phyloP scores from a whole-genome alignment of 805 yeast species.

The Pichia phayaonensis region DNA sequence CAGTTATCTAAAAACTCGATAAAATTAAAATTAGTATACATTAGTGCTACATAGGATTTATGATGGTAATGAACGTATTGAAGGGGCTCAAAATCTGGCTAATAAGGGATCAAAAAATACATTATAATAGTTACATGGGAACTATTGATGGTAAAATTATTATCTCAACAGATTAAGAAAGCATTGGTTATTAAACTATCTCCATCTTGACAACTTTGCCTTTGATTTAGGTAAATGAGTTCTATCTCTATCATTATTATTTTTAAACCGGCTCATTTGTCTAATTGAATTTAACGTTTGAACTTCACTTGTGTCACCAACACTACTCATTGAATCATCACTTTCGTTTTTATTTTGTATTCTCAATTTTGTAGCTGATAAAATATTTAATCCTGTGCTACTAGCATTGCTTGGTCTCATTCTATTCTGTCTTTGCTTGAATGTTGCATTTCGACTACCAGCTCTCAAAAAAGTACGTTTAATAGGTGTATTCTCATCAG shows the following conservation, averaged over 20 bases:
- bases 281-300: conserved; percentile 1
- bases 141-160: no score
- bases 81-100: no score
- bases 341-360: background rate
- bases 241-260: background rate
- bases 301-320: conserved; percentile 9
- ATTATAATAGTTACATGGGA: no score
- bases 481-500: background rate
- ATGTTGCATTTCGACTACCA: background rate
- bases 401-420: background rate
- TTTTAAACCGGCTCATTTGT: background rate
- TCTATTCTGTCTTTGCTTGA: background rate
- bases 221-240: background rate
- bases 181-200: no score
- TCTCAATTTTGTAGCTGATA: conserved; percentile 7
- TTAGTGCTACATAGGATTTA: no score
- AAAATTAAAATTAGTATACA: no score
- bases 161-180: no score
- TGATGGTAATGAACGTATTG: no score
- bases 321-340: conserved; percentile 1
- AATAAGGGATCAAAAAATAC: no score
- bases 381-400: conserved; percentile 2
- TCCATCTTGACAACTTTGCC: background rate
- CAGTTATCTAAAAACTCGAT: no score
- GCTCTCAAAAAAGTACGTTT: conserved; percentile 4